phyloP scores from a whole-genome alignment of 371 early-diverging fungal genomes.

The Syncephalastrum racemosum region DNA sequence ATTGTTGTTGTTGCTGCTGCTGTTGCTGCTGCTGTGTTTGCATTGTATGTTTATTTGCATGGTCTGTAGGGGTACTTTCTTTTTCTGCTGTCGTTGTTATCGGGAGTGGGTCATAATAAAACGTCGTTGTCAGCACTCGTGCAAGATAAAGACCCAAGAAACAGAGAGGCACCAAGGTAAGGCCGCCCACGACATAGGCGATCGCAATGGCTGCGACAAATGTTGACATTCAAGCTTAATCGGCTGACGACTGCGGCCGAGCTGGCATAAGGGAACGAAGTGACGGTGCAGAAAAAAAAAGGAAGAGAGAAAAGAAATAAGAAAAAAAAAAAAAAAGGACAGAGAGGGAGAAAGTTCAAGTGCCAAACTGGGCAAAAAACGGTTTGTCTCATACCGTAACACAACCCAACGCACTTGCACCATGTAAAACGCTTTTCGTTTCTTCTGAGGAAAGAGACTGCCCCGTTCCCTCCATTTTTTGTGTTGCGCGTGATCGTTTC shows the following conservation, averaged over 20 bases:
- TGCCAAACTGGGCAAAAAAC: not conserved
- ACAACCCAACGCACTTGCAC: no score
- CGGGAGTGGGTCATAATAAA: not conserved
- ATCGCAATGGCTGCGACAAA: conserved; percentile 12
- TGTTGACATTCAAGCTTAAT: conserved; percentile 2
- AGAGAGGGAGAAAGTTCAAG: conserved; percentile 1
- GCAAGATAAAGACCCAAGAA: no score
- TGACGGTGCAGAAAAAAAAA: conserved; percentile 2
- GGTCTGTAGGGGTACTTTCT: not conserved
- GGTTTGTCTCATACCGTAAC: no score
- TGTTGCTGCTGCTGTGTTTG: no score
- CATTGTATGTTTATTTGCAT: not conserved
- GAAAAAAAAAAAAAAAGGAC: conserved; percentile 12
- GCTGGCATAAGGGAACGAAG: conserved; percentile 8
- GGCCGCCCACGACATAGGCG: conserved; percentile 45
- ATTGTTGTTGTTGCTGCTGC: conserved; percentile 11
- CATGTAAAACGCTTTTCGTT: no score
- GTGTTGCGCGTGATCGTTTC: no score
- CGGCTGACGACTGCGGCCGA: not conserved
- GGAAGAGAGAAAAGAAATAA: conserved; percentile 7
- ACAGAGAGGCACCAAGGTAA: conserved; percentile 25
- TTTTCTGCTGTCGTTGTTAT: not conserved
- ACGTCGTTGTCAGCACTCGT: no score
- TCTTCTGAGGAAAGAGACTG: no score
- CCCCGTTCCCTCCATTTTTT: no score